Base-by-base conservation (phyloP, 2,329 filamentous ascomycete species). In the Pseudocercospora macadamiae region DNA sequence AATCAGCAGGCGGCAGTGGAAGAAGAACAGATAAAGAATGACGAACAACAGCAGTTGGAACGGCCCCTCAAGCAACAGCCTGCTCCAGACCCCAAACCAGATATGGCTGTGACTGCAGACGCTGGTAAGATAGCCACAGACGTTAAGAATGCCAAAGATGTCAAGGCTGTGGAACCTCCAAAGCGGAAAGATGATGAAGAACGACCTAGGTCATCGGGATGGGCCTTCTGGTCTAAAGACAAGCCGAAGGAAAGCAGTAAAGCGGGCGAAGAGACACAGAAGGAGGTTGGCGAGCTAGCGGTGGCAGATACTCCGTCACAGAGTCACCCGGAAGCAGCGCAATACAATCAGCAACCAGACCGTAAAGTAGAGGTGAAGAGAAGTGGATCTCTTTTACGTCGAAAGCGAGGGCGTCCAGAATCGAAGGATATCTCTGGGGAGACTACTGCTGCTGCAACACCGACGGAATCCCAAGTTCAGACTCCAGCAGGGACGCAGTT, bases 221-320 rank as follows among this genome's bases (percentile, higher is more conserved):
- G 90, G 90, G 89, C 88, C 0, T 93, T 93, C 65, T 93, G 89
- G 89, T 91, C 87, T 12, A 84, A 82, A 45, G 86, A 88, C 3
- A 74, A 74, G 57, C 64, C 76, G 69, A 32, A 83, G 80, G 67
- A 53, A 5, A 34, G 21, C 32, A 53, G 47, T 6, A 64, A 85
- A 79, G 67, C 51, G 79, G 84, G 62, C 78, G 81, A 48, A 82
- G 86, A 42, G 78, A 88, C 74, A 74, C 81, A 64, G 78, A 85
- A 83, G 57, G 78, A 82, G 53, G 76, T 84, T 12, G 76, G 77
- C 4, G 79, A 82, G 60, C 69, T 82, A 3, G 79, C 80, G 16
- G 80, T 82, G 5, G 78, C 77, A 12, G 75, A 81, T 54, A 82
- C 80, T 1, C 79, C 79, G 6, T 80, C 78, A 12, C 78, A 80